phyloP scores from a whole-genome alignment of 108 stramenopile genomes.

The Bacterosira constricta region DNA sequence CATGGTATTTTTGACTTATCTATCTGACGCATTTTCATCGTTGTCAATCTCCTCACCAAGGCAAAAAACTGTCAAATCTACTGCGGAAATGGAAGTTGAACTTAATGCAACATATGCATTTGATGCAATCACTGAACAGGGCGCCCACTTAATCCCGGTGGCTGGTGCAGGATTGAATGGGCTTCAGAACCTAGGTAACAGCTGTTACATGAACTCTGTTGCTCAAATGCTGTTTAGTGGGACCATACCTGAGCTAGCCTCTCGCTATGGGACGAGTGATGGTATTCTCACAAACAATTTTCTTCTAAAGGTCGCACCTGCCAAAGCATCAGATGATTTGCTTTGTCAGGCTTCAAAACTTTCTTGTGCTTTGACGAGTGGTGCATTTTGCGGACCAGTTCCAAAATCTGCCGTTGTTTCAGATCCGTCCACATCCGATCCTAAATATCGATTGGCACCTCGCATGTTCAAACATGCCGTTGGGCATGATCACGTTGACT shows the following conservation, averaged over 20 bases:
- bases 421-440: constrained; percentile 55
- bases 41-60: not conserved
- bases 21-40: not conserved
- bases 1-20: not conserved
- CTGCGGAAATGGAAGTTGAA: constrained; percentile 97
- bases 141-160: constrained; percentile 82
- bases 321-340: constrained; percentile 65
- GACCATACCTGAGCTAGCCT: constrained; percentile 76
- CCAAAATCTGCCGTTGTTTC: constrained; percentile 34
- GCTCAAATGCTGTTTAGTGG: constrained; percentile 83
- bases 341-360: constrained; percentile 83
- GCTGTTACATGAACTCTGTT: constrained; percentile 96
- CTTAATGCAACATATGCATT: constrained; percentile 94
- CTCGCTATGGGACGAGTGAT: constrained; percentile 65
- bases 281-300: constrained; percentile 38
- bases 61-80: constrained; percentile 97
- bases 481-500: constrained; percentile 94
- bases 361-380: constrained; percentile 74
- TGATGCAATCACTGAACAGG: constrained; percentile 93
- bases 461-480: constrained; percentile 96
- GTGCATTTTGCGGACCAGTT: constrained; percentile 60
- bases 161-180: constrained; percentile 91
- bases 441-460: constrained; percentile 88
- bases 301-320: constrained; percentile 50
- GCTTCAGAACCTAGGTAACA: constrained; percentile 97